phyloP scores from a whole-genome alignment of 2,329 filamentous ascomycete species.

The Fusarium nygamai region DNA sequence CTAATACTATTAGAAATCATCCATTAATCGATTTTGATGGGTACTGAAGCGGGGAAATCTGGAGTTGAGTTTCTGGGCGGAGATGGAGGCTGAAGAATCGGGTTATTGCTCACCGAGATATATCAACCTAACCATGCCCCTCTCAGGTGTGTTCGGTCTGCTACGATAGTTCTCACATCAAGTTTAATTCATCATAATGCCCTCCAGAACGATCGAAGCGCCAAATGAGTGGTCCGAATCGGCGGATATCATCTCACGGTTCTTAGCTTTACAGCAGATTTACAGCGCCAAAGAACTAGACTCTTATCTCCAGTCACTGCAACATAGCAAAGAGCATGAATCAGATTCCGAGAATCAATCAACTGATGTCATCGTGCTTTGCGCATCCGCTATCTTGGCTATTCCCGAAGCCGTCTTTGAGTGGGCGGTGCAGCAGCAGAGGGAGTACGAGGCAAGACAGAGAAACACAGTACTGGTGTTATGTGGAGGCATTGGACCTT shows the following conservation, averaged over 20 bases:
- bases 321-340: accelerated
- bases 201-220: background rate
- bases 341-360: accelerated
- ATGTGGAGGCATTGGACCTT: conserved; percentile 11
- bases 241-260: background rate
- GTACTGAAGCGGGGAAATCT: background rate
- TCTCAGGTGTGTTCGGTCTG: background rate
- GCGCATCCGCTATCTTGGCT: conserved; percentile 11
- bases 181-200: background rate
- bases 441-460: accelerated
- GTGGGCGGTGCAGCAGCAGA: background rate
- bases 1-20: background rate
- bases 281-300: conserved; percentile 15
- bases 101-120: background rate
- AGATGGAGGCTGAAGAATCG: background rate
- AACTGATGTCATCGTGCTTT: background rate
- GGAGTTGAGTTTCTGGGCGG: background rate
- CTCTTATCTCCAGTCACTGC: background rate
- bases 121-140: background rate
- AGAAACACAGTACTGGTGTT: background rate
- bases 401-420: conserved; percentile 20
- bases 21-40: accelerated
- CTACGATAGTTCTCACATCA: accelerated
- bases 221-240: background rate
- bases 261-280: conserved; percentile 7